Conservation (phyloP, 352 stramenopile genomes). For the Phytophthora podocarpi region DNA sequence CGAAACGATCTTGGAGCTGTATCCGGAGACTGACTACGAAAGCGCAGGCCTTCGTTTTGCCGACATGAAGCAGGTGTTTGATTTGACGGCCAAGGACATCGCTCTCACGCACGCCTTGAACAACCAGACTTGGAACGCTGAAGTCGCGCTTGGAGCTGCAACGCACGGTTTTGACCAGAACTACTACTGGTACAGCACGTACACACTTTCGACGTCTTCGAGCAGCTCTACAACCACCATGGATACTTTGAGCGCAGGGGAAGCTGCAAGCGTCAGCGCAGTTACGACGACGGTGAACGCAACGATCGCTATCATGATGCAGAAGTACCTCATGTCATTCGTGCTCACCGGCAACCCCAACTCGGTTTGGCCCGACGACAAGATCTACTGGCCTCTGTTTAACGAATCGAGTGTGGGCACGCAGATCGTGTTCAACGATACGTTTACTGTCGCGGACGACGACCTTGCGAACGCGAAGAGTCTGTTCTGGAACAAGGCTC, state of each 20-base stretch:
- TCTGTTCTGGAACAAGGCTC: constrained; percentile 35
- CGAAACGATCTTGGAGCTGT: constrained; percentile 24
- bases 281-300: constrained; percentile 17
- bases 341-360: constrained; percentile 32
- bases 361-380: constrained; percentile 24
- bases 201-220: constrained; percentile 10
- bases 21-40: constrained; percentile 22
- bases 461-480: constrained; percentile 24
- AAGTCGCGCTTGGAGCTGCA: constrained; percentile 15
- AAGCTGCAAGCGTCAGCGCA: neutral
- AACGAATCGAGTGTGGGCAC: constrained; percentile 15
- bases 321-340: constrained; percentile 35
- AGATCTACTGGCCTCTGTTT: constrained; percentile 30
- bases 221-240: constrained; percentile 4
- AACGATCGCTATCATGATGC: constrained; percentile 29
- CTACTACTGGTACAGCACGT: constrained; percentile 39
- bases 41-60: constrained; percentile 28
- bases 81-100: constrained; percentile 26
- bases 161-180: constrained; percentile 26
- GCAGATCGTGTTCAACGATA: constrained; percentile 34
- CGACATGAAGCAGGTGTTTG: constrained; percentile 34
- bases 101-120: constrained; percentile 27
- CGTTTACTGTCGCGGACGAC: constrained; percentile 21
- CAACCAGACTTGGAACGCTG: constrained; percentile 35
- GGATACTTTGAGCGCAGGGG: neutral